A percentile compares a stretch with the other conserved stretches of the same genome.
These are phyloP conservation scores for Rhizophora apiculata DNA, from an alignment of 345 rosid species.

Conservation along the genomic window DNA sequence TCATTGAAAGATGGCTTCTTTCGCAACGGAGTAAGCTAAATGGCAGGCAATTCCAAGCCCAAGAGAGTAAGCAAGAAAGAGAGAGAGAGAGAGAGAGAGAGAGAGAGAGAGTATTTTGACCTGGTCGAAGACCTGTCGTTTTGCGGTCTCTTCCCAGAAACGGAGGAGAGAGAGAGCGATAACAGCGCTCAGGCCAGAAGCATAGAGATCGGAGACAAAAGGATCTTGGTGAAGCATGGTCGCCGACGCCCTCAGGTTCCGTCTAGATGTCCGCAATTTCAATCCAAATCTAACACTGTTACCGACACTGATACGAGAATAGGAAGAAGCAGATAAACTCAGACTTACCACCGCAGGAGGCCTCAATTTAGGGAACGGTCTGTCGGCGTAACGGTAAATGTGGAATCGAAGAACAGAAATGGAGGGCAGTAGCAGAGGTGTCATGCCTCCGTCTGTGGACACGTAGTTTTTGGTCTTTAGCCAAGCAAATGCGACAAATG, in stretches of 20 bases:
- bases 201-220: conserved; percentile 50
- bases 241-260: conserved; percentile 21
- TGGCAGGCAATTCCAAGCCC: no score
- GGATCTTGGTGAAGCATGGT: conserved; percentile 46
- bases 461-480: no score
- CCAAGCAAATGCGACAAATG: no score
- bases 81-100: background rate
- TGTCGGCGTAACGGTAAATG: no score
- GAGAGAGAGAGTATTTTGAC: conserved; percentile 15
- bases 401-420: no score
- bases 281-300: conserved; percentile 1
- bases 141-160: conserved; percentile 65
- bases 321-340: conserved; percentile 3
- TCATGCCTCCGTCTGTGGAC: no score
- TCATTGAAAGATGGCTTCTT: no score
- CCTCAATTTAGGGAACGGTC: no score
- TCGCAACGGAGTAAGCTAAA: no score
- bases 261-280: conserved; percentile 4
- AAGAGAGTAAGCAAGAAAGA: background rate
- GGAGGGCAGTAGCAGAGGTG: no score
- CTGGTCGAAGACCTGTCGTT: conserved; percentile 63
- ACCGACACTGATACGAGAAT: no score
- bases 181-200: conserved; percentile 33
- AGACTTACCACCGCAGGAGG: no score
- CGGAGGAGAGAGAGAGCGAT: conserved; percentile 52